Percentiles rank a stretch among this genome's conserved stretches.
These are phyloP conservation scores for Candida maesae DNA, from an alignment of 805 yeast species.

Conservation along the genomic window DNA sequence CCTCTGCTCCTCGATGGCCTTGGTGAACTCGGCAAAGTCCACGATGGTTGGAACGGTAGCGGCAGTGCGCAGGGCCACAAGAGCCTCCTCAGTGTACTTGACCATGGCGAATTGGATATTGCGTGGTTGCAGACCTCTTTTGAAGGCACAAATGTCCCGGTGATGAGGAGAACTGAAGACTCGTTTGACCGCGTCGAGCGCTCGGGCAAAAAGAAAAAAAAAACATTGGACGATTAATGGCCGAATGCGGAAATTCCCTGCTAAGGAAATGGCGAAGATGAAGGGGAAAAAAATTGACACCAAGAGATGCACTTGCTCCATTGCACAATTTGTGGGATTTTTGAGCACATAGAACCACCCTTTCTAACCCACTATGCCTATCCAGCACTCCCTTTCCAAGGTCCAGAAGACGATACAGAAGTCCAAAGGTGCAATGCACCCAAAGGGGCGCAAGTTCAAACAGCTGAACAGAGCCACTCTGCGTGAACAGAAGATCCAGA, in stretches of 20 bases:
- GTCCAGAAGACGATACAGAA: conserved; percentile 57
- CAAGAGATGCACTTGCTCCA: neutral
- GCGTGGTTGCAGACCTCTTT: neutral
- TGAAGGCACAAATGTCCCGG: neutral
- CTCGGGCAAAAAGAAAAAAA: neutral
- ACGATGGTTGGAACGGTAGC: conserved; percentile 60
- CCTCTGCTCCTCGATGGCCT: conserved; percentile 62
- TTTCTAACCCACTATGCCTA: conserved; percentile 61
- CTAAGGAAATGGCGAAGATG: conserved; percentile 2
- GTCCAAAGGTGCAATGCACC: conserved; percentile 63
- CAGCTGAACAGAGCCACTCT: conserved; percentile 82
- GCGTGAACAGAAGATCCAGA: conserved; percentile 68
- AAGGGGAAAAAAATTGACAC: neutral
- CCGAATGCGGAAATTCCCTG: neutral
- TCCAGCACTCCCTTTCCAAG: conserved; percentile 62
- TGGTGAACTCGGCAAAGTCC: conserved; percentile 60
- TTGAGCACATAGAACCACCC: neutral
- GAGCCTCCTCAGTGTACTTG: conserved; percentile 69
- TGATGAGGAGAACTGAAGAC: neutral
- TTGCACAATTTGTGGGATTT: too few relatives aligned
- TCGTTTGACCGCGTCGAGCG: neutral
- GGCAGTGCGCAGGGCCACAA: conserved; percentile 51
- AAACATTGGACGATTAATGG: neutral
- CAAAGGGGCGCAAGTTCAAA: conserved; percentile 85
- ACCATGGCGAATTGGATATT: conserved; percentile 4